Conservation (phyloP, 805 yeast species). For the Metschnikowia lochheadii region DNA sequence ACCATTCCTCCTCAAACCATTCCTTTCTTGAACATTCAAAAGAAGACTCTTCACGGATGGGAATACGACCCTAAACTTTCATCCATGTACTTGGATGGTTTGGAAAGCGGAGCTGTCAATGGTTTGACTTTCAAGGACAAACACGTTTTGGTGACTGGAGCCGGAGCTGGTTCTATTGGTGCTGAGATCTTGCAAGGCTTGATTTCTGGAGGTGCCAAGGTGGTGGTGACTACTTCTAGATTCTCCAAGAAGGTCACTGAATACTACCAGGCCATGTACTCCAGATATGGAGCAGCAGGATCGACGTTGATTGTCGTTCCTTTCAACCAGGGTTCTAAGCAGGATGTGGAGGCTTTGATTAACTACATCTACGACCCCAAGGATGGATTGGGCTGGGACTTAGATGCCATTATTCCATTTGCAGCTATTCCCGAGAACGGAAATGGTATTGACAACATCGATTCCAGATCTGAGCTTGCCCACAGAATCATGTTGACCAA, state of each 20-base stretch:
- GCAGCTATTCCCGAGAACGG: constrained; percentile 99
- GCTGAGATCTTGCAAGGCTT: constrained; percentile 94
- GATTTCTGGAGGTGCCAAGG: constrained; percentile 96
- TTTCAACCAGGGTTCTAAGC: constrained; percentile 96
- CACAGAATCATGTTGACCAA: constrained; percentile 98
- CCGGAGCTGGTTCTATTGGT: constrained; percentile 98
- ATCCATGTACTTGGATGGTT: constrained; percentile 76
- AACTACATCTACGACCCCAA: constrained; percentile 82
- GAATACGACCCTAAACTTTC: constrained; percentile 76
- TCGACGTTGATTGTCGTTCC: constrained; percentile 95
- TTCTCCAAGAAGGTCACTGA: constrained; percentile 93
- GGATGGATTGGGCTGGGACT: constrained; percentile 96
- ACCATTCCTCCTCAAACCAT: constrained; percentile 76
- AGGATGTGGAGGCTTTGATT: constrained; percentile 83
- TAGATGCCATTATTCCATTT: constrained; percentile 93
- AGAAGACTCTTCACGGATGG: constrained; percentile 77
- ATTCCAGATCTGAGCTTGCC: constrained; percentile 94
- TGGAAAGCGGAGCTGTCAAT: constrained; percentile 90
- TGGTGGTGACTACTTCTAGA: constrained; percentile 92
- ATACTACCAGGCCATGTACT: constrained; percentile 89
- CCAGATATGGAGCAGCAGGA: constrained; percentile 89
- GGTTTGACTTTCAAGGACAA: constrained; percentile 89
- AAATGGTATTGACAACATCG: constrained; percentile 87
- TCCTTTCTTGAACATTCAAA: constrained; percentile 92
- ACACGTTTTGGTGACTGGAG: constrained; percentile 92